Conservation (phyloP, 768 basidiomycete species). For the Terana coerulea region DNA sequence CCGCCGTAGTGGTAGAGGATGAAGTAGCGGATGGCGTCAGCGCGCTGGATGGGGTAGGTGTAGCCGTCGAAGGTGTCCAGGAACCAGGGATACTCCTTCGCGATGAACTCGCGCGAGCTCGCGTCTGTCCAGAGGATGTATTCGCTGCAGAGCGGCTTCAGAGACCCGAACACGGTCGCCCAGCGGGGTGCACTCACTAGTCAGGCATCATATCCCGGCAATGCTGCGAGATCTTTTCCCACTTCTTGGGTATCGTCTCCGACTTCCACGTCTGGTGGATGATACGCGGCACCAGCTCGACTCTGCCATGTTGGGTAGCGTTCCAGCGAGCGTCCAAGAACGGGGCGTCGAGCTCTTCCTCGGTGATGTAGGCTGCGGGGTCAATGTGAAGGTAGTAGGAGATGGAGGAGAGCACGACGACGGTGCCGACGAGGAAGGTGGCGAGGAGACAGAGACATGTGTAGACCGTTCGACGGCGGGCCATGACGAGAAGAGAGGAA, state of each 20-base stretch:
- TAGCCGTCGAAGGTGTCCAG: constrained; percentile 92
- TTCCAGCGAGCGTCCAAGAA: constrained; percentile 57
- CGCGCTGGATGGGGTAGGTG: constrained; percentile 88
- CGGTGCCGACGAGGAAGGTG: constrained; percentile 81
- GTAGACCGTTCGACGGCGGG: constrained; percentile 43
- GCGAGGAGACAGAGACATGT: constrained; percentile 55
- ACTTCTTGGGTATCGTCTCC: constrained; percentile 75
- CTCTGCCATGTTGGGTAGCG: constrained; percentile 52
- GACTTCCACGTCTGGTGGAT: constrained; percentile 99
- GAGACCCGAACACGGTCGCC: constrained; percentile 12
- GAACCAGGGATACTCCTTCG: constrained; percentile 86
- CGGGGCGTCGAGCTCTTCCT: constrained; percentile 64
- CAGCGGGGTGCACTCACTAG: constrained; percentile 62
- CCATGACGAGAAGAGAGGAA: constrained; percentile 29
- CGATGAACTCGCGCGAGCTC: constrained; percentile 85
- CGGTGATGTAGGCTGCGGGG: constrained; percentile 72
- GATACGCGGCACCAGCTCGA: constrained; percentile 84
- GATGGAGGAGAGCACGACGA: constrained; percentile 87
- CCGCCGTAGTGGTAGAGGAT: constrained; percentile 95
- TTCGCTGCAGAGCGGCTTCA: constrained; percentile 49
- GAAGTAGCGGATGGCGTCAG: constrained; percentile 98
- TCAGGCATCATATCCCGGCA: constrained; percentile 93
- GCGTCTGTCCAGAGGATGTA: constrained; percentile 99
- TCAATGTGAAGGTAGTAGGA: constrained; percentile 87
- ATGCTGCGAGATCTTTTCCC: constrained; percentile 75